These are phyloP conservation scores for Macadamia tetraphylla DNA, from an alignment of 164 flowering plant species.

Conservation along the genomic window DNA sequence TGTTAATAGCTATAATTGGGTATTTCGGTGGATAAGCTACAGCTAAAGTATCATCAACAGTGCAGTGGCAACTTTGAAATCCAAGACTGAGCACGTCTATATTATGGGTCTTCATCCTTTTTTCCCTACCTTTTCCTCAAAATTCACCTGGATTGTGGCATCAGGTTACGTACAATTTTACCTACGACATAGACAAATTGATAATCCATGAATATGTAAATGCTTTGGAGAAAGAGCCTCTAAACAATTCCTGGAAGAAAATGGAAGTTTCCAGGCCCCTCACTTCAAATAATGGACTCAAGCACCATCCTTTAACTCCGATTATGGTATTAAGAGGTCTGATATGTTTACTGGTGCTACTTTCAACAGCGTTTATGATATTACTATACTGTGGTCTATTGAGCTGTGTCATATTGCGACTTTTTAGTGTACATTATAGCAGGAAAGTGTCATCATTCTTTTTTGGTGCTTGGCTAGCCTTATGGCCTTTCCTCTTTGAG, in stretches of 20 bases:
- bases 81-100: background rate
- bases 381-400: slow-evolving; percentile 51
- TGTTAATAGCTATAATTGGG: background rate
- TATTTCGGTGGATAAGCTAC: slow-evolving; percentile 1
- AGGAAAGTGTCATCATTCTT: slow-evolving; percentile 54
- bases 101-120: background rate
- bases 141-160: background rate
- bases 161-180: background rate
- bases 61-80: background rate
- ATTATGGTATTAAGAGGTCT: slow-evolving; percentile 62
- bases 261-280: slow-evolving; percentile 35
- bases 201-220: slow-evolving; percentile 9
- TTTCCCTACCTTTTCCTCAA: background rate
- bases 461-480: slow-evolving; percentile 76
- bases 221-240: slow-evolving; percentile 11
- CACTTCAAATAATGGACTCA: slow-evolving; percentile 22
- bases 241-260: slow-evolving; percentile 9
- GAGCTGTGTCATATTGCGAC: slow-evolving; percentile 37
- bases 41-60: background rate
- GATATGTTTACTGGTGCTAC: slow-evolving; percentile 54
- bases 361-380: slow-evolving; percentile 73
- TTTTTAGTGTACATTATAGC: slow-evolving; percentile 70
- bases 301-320: slow-evolving; percentile 50
- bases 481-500: slow-evolving; percentile 95
- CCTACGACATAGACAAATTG: background rate